A percentile compares a stretch with the other conserved stretches of the same genome.
Conservation (phyloP, 441 rosid species). For the Rhodomyrtus psidioides region DNA sequence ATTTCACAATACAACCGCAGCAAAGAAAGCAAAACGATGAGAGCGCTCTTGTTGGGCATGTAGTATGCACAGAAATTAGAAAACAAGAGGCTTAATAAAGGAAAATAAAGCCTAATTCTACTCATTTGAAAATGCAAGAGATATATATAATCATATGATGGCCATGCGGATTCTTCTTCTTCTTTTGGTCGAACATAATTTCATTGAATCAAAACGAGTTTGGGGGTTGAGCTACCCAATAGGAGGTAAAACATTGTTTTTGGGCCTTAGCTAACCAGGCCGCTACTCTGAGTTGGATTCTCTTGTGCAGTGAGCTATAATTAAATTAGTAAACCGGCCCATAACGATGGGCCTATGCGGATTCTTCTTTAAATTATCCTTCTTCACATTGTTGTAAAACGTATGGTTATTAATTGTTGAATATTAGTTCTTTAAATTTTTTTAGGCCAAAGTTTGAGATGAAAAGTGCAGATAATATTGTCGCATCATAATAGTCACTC, state of each 20-base stretch:
- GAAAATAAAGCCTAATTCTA: background rate
- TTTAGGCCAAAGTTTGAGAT: background rate
- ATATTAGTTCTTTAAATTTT: background rate
- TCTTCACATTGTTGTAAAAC: too few species aligned
- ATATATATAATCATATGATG: background rate
- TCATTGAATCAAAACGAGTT: background rate
- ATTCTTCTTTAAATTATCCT: too few species aligned
- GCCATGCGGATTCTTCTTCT: background rate
- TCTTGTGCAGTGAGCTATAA: background rate
- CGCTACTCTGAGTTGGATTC: background rate
- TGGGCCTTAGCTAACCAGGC: background rate
- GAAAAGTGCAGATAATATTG: background rate
- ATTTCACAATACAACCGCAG: background rate
- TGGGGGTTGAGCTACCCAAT: background rate
- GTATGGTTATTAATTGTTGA: background rate
- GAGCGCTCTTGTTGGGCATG: background rate
- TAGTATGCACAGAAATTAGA: background rate
- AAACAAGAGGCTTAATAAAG: background rate
- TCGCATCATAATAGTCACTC: too few species aligned
- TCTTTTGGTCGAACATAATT: background rate
- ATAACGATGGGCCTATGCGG: too few species aligned
- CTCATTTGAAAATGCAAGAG: background rate
- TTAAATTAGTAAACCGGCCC: background rate
- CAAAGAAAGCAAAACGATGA: background rate
- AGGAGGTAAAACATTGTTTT: background rate